Base-by-base conservation (phyloP, 306 rosid species). In the Fragaria vesca region DNA sequence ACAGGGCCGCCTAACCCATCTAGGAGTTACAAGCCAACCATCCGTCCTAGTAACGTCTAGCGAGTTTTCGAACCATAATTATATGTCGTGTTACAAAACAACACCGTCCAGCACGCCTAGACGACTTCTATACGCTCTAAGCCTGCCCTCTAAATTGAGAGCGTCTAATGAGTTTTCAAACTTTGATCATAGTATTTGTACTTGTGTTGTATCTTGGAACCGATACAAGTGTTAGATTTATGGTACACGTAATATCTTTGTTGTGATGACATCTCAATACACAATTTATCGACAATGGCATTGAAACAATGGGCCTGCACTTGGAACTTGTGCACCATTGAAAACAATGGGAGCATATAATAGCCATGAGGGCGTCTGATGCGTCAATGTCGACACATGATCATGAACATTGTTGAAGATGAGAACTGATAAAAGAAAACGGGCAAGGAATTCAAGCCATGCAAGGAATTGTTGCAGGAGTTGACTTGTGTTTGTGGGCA, bases 361-460 rank as follows among this genome's bases (percentile, higher is more conserved):
- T 3, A 32, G 42, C 17, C 32, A 11, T 68, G 70, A 45, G 60
- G n/a, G 12, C 17, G 66, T 81, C 11, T 24, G 73, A 78, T 78
- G 24, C 77, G 63, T 51, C 80, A 74, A 63, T 72, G 79, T 58
- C 17, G 26, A 72, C 81, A 71, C 73, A 66, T 66, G 70, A 65
- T 38, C 42, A 38, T 36, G 47, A 18, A 10, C 15, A 66, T 36
- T 66, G 67, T 75, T 48, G 68, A 66, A 76, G 80, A 73, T 67
- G 82, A 62, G 20, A 88, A 71, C 76, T 71, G 8, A 15, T 57
- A 28, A 32, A 5, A 18, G 72, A 4, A 60, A 26, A 76, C 75
- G 74, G 76, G 43, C 76, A 52, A 52, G 84, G 84, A 75, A 80
- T 80, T 83, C 78, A 48, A 79, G 92, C 91, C 92, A 87, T 90